Percentiles rank a stretch among this genome's conserved stretches.
These are phyloP conservation scores for Gyromitra esculenta DNA, from an alignment of 2,329 filamentous ascomycete genomes.

Conservation along the genomic window DNA sequence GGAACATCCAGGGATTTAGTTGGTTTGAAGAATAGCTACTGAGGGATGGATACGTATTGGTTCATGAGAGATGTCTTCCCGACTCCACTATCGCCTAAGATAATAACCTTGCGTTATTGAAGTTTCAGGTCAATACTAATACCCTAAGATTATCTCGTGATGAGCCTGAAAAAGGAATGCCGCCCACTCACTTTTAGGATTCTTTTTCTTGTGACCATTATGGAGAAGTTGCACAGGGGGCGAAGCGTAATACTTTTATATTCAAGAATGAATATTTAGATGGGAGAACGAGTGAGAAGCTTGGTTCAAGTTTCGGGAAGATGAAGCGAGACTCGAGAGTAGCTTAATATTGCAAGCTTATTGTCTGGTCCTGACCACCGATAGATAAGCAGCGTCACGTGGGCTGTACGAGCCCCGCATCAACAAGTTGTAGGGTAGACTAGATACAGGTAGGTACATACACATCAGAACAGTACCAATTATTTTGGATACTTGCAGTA, in stretches of 20 bases:
- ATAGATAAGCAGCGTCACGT: background rate
- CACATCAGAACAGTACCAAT: too few relatives aligned
- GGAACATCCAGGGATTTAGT: background rate
- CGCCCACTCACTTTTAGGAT: conserved; percentile 32
- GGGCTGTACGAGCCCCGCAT: too few relatives aligned
- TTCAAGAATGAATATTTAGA: background rate
- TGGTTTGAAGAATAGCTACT: background rate
- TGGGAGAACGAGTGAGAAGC: too few relatives aligned
- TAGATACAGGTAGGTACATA: background rate
- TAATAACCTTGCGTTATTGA: conserved; percentile 77
- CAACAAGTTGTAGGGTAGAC: too few relatives aligned
- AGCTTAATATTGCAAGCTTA: background rate
- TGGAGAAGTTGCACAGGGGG: background rate
- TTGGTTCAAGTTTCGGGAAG: background rate
- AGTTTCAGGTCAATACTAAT: conserved; percentile 9
- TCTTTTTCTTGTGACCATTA: conserved; percentile 41
- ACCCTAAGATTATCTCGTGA: background rate
- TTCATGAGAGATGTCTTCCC: conserved; percentile 99
- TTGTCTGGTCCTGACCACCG: background rate
- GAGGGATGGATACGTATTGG: conserved; percentile 82
- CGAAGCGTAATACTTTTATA: background rate
- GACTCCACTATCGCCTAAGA: conserved; percentile 97
- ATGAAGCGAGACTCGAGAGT: background rate
- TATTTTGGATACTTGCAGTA: too few relatives aligned
- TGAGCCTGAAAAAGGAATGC: background rate